A percentile compares a stretch with the other conserved stretches of the same genome.
Conservation (phyloP, 73 alveolate species). For the Paramecium pentaurelia region DNA sequence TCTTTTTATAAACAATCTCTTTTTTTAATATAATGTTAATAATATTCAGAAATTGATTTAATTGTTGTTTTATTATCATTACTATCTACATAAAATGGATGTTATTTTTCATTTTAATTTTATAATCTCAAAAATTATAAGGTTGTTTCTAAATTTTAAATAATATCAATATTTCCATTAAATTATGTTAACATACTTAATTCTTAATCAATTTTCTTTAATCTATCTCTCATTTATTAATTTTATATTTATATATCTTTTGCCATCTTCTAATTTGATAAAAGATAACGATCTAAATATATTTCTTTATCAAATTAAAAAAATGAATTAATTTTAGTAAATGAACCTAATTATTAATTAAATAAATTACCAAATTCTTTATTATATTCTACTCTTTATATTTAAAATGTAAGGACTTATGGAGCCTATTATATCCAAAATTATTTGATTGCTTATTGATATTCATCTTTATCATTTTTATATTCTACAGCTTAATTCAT, state of each 20-base stretch:
- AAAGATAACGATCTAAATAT: slow-evolving; percentile 72
- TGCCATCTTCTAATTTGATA: slow-evolving; percentile 51
- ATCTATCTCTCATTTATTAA: slow-evolving; percentile 39
- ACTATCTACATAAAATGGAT: slow-evolving; percentile 47
- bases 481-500: slow-evolving; percentile 58
- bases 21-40: neutral
- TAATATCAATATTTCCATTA: slow-evolving; percentile 8
- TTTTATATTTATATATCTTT: slow-evolving; percentile 54
- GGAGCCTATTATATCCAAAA: slow-evolving; percentile 69
- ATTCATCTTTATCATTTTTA: slow-evolving; percentile 50
- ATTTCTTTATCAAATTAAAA: slow-evolving; percentile 73
- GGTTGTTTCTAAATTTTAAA: neutral
- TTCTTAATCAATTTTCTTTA: slow-evolving; percentile 22
- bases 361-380: slow-evolving; percentile 41
- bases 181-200: slow-evolving; percentile 38
- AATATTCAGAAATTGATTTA: neutral
- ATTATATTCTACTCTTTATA: slow-evolving; percentile 65
- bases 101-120: neutral
- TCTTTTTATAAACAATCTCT: slow-evolving; percentile 14
- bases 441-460: slow-evolving; percentile 56
- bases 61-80: neutral
- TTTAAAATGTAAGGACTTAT: slow-evolving; percentile 62
- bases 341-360: neutral
- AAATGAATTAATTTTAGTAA: slow-evolving; percentile 58
- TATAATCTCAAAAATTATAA: neutral